Evolutionary conservation across 2,329 filamentous ascomycete genomes (phyloP).

Genomic region (Capronia coronata): DNA sequence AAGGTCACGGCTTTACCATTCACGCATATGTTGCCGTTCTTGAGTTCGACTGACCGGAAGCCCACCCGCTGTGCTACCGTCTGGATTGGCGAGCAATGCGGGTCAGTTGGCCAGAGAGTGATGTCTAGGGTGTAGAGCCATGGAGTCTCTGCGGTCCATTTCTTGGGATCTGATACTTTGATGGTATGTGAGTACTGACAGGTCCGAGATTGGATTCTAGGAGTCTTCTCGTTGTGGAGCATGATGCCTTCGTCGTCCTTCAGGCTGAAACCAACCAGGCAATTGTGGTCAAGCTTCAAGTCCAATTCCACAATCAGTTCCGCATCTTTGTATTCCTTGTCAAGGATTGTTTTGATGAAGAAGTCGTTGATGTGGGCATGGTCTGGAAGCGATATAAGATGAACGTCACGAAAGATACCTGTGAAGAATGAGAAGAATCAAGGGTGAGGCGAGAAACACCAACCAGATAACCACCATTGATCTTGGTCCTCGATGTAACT

Average conservation of each 20-base stretch:
- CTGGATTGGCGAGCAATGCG: slow-evolving; percentile 29
- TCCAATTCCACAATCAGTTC: slow-evolving; percentile 44
- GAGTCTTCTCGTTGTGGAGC: slow-evolving; percentile 1
- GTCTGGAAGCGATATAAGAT: slow-evolving; percentile 51
- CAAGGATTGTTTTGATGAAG: slow-evolving; percentile 50
- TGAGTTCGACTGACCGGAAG: slow-evolving; percentile 59
- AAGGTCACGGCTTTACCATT: slow-evolving; percentile 58
- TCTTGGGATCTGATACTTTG: slow-evolving; percentile 48
- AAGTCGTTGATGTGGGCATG: slow-evolving; percentile 50
- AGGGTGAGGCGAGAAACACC: background rate
- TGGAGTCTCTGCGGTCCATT: slow-evolving; percentile 61
- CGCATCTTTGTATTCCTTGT: slow-evolving; percentile 47
- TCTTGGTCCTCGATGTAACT: slow-evolving; percentile 64
- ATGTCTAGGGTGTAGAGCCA: slow-evolving; percentile 9
- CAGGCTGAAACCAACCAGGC: slow-evolving; percentile 1
- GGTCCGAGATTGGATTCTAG: background rate
- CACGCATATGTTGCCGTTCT: slow-evolving; percentile 43
- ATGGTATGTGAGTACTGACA: slow-evolving; percentile 4
- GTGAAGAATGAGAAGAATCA: background rate
- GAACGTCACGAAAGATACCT: slow-evolving; percentile 62
- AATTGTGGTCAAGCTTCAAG: slow-evolving; percentile 35
- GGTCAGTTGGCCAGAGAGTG: background rate
- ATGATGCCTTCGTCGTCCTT: background rate
- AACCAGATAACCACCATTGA: slow-evolving; percentile 57
- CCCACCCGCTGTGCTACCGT: slow-evolving; percentile 51